Evolutionary conservation across 2,329 filamentous ascomycete species (phyloP), one percentile per base, ranked within the genome.

Genomic region (Thermomyces lanuginosus): DNA sequence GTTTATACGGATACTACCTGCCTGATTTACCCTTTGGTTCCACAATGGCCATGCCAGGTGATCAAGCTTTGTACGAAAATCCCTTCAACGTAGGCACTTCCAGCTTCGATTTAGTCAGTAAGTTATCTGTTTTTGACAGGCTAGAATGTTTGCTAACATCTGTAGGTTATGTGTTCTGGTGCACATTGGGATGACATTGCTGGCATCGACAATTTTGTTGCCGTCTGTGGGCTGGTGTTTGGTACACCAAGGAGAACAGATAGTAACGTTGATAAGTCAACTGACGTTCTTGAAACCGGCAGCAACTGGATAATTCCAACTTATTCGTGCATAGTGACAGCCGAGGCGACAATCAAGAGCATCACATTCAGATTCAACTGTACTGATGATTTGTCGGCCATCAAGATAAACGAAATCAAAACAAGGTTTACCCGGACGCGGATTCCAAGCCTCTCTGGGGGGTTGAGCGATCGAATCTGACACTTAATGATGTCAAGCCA

Each of bases 291-390:
- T 2, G 55, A 62, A 11, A 45, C 49, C 8, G 49, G 50, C 4
- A 55, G 55, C 8, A 34, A 42, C 19, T 66, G 60, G 60, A 49
- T 49, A 1, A 40, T 51, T 4, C 51, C 58, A 0, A 30, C 64
- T 0, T 61, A 63, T 31, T 44, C 48, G 0, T 66, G 61, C 33
- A 56, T 57, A 1, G 52, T 48, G 0, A 39, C 55, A 0, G 33
- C 55, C 3, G 54, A 53, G 27, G 60, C 60, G 3, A 51, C 46
- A 2, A 48, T 66, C 31, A 64, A 64, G 34, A 56, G 51, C 0
- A 56, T 61, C 4, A 40, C 41, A 0, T 63, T 66, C 32, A 35
- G 39, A 3, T 52, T 45, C 33, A 64, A 63, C 33, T 53, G 52
- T 3, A 59, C 55, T 0, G 37, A 45, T 8, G 44, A 39, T 6